Conservation (phyloP, 805 yeast species). For the Barnettozyma sucrosica region DNA sequence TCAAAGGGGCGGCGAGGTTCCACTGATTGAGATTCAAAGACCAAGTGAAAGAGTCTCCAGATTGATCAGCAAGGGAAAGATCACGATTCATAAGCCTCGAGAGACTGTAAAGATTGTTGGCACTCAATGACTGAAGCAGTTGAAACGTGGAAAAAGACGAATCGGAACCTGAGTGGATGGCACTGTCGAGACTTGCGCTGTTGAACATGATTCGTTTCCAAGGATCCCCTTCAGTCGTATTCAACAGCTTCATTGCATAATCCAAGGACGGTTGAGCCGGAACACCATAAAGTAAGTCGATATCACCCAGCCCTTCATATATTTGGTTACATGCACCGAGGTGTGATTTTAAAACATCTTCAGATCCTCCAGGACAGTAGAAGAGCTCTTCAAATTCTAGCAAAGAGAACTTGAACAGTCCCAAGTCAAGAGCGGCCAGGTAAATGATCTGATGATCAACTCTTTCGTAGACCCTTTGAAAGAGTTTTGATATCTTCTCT, state of each 20-base stretch:
- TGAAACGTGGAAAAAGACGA: conserved; percentile 8
- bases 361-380: conserved; percentile 7
- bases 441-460: conserved; percentile 19
- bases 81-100: conserved; percentile 39
- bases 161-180: conserved; percentile 14
- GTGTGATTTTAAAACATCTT: background rate
- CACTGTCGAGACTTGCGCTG: conserved; percentile 52
- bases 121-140: conserved; percentile 36
- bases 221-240: conserved; percentile 27
- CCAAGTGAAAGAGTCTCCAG: conserved; percentile 44
- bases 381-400: conserved; percentile 32
- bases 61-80: conserved; percentile 8
- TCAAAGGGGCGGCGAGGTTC: conserved; percentile 54
- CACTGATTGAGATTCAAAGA: conserved; percentile 75
- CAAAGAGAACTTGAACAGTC: conserved; percentile 27
- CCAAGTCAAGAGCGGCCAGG: conserved; percentile 20
- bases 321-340: conserved; percentile 26
- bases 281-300: conserved; percentile 60
- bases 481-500: conserved; percentile 13
- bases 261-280: conserved; percentile 52
- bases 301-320: conserved; percentile 51
- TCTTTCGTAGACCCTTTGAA: conserved; percentile 16
- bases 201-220: conserved; percentile 45
- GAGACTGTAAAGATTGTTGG: conserved; percentile 53
- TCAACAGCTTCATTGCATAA: conserved; percentile 41